Base-by-base conservation (phyloP, 768 basidiomycete genomes). In the Amanita pseudoporphyria region DNA sequence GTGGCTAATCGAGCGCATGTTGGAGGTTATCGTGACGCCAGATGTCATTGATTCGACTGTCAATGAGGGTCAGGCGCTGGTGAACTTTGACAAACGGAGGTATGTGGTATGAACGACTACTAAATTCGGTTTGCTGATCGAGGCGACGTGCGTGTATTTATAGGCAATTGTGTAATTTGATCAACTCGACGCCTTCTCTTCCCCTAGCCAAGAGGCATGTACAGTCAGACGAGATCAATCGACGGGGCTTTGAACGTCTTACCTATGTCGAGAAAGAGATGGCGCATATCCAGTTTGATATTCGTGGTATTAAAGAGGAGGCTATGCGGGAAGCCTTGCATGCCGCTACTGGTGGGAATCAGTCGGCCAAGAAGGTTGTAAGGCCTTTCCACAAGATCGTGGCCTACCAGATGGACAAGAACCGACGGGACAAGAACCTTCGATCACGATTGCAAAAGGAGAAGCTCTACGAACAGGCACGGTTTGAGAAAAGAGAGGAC, bases 51-150 rank as follows among this genome's bases (percentile, higher is more conserved):
- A 79, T 41, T 71, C 78, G 13, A 59, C 71, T 1, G 60, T 67
- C n/a, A 72, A 74, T 31, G 78, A 79, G 53, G 71, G 71, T 31
- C 72, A 74, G 37, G 73, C 68, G 32, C 73, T 91, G 32, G 74
- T 92, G 39, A 91, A 89, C 58, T 79, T 89, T 56, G 83, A 89
- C 54, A 92, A 92, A 58, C 76, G 89, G 54, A 78, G 88, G 87
- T 87, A 57, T 49, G 74, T n/a, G n/a, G n/a, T n/a, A n/a, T n/a
- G n/a, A n/a, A n/a, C n/a, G n/a, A n/a, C n/a, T 30, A 31, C 16
- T n/a, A 6, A n/a, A 16, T 53, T 14, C n/a, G n/a, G 36, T 47
- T 24, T 38, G 40, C 53, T 63, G 54, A 62, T 49, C 30, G 33
- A 32, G 43, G 42, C n/a, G n/a, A n/a, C n/a, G n/a, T n/a, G n/a